Base-by-base conservation (phyloP, 306 rosid species). In the Quercus dentata region DNA sequence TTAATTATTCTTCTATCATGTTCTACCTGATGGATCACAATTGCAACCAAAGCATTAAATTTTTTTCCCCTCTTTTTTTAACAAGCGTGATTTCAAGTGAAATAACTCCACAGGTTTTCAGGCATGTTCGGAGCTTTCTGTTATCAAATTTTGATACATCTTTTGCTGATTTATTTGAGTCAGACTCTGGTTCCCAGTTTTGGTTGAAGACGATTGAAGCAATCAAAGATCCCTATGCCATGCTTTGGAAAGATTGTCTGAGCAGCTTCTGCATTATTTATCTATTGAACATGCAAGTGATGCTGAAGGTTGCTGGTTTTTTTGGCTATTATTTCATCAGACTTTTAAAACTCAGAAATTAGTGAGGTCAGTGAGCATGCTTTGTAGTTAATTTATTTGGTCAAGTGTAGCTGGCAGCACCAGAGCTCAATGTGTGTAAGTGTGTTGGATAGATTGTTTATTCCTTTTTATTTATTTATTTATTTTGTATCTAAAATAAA, bases 231-330 rank as follows among this genome's bases (percentile, higher is more conserved):
- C 78, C 90, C 63, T 91, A 91, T 82, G 85, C 63, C 90, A 91
- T 82, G 85, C 85, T 10, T 78, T 67, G 31, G 97, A 95, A 89
- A 90, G 90, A 87, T 83, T 95, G 78, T 83, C 92, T 62, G 98
- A 91, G 92, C 91, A 86, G 81, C 87, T 95, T 83, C 86, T 95
- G 76, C 92, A 79, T 78, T 84, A 84, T 78, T 90, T 87, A 85
- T 88, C 85, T 58, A 81, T 84, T 71, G 82, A 77, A 76, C 78
- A 80, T 59, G 90, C 79, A 71, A 83, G 83, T 89, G 98, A 92
- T 86, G 79, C 89, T 77, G 89, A 91, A 84, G 97, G 91, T 28
- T 92, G 90, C 79, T 92, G 99, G 99, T 83, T 89, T 79, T 83
- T 95, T 55, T 95, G 98, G 98, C 77, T 92, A 71, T 82, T 92